Evolutionary conservation across 2,329 filamentous ascomycete genomes (phyloP), one percentile per base, ranked within the genome.

Genomic region (Chaetothyriales sp.): DNA sequence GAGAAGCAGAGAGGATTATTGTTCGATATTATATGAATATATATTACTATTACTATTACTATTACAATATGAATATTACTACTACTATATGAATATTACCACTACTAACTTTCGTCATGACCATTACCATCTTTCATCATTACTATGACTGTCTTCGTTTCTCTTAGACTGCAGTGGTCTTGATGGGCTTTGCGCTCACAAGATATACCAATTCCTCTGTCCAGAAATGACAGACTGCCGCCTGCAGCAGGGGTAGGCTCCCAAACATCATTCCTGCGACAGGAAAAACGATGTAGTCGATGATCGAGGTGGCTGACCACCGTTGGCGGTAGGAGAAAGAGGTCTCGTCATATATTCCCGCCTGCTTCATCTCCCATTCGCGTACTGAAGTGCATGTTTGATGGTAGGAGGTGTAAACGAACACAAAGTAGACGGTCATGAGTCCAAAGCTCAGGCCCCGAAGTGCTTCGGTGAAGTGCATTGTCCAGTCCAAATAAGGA

Each of bases 171-270:
- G 33, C 33, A 13, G 33, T 5, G 10, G 50, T 19, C 48, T 50
- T 55, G n/a, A 56, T 44, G 2, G 60, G 80, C 76, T 86, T 87
- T 66, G 81, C 80, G 69, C 81, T 85, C 61, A 87, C 83, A 0
- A 80, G 77, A 66, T 87, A 87, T 9, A 83, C 80, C 58, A 87
- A 64, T 51, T 83, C 73, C 33, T 82, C 70, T 0, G 80, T 85
- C 76, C 81, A 86, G 62, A 86, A 79, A 63, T 87, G 83, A 62
- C 74, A 78, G 51, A 86, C 66, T 57, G 83, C 77, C 1, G 83
- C 83, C 56, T 86, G 81, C 4, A 81, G 72, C 44, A 80, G 78
- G 0, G 83, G 83, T 18, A 86, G 76, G 0, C 81, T 76, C 18
- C 83, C 83, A 60, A 81, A 86, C 2, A 86, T 59, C 1, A 82